Evolutionary conservation across 208 protist genomes (phyloP).

Genomic region (Trypanosoma scelopori): DNA sequence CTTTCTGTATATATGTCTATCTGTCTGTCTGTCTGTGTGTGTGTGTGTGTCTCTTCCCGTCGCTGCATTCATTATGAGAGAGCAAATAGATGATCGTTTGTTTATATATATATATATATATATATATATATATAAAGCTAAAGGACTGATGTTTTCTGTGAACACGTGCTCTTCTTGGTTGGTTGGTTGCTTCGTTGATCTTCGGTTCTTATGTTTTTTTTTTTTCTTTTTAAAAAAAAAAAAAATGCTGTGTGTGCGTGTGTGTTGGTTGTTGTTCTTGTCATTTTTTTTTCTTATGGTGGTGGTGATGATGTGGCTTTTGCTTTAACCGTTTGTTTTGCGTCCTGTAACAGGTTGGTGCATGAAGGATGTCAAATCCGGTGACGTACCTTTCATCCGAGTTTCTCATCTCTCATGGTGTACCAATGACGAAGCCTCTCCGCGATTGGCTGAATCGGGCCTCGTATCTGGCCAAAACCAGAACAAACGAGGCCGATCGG

Average conservation of each 20-base stretch:
- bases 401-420: slow-evolving; percentile 52
- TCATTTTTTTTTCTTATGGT: slow-evolving; percentile 6
- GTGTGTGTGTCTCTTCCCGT: neutral
- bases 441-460: slow-evolving; percentile 68
- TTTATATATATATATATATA: no score
- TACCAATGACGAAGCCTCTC: slow-evolving; percentile 45
- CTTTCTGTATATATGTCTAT: neutral
- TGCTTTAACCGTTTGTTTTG: slow-evolving; percentile 11
- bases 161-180: no score
- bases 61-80: neutral
- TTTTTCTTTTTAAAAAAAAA: no score
- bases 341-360: neutral
- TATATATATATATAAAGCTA: slow-evolving; percentile 13
- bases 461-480: slow-evolving; percentile 51
- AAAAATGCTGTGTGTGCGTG: no score
- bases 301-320: slow-evolving; percentile 5
- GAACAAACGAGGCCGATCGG: slow-evolving; percentile 34
- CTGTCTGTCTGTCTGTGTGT: neutral
- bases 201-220: neutral
- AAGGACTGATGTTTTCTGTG: slow-evolving; percentile 10
- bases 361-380: slow-evolving; percentile 19
- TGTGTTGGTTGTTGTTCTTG: no score
- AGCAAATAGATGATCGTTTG: neutral
- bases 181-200: neutral
- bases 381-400: slow-evolving; percentile 34